phyloP scores from a whole-genome alignment of 1,284 basidiomycete species.

The Rhodofomes roseus region DNA sequence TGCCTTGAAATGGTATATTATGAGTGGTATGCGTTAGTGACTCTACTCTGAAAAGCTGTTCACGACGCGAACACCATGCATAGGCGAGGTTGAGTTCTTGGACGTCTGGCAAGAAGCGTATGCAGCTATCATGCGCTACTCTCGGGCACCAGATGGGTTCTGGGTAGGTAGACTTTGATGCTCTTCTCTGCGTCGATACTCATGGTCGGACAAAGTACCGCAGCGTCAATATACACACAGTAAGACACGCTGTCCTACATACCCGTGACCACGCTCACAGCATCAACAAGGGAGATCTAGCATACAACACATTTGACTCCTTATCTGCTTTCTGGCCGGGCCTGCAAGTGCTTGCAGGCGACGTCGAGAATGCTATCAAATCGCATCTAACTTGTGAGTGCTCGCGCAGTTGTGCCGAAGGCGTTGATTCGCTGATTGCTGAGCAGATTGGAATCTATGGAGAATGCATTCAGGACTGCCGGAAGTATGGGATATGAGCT shows the following conservation, averaged over 20 bases:
- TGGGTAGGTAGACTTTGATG: conserved; percentile 52
- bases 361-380: conserved; percentile 85
- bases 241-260: conserved; percentile 4
- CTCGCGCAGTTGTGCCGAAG: not conserved
- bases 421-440: not conserved
- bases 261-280: not conserved
- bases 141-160: conserved; percentile 79
- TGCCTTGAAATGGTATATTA: conserved; percentile 84
- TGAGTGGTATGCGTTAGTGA: conserved; percentile 61
- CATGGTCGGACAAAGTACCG: conserved; percentile 54
- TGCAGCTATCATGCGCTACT: conserved; percentile 83
- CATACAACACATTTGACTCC: conserved; percentile 75
- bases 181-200: not conserved
- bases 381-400: conserved; percentile 76
- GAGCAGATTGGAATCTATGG: conserved; percentile 87
- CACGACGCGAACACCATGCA: too few species aligned
- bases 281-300: conserved; percentile 50
- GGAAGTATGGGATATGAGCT: conserved; percentile 84
- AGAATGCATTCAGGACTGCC: conserved; percentile 79
- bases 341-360: conserved; percentile 85
- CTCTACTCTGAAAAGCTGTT: too few species aligned
- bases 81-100: conserved; percentile 84
- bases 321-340: conserved; percentile 88
- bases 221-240: conserved; percentile 70
- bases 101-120: conserved; percentile 94